These are phyloP conservation scores for Odonthalia washingtoniensis DNA, from an alignment of 31 red algal genomes.

Conservation along the genomic window DNA sequence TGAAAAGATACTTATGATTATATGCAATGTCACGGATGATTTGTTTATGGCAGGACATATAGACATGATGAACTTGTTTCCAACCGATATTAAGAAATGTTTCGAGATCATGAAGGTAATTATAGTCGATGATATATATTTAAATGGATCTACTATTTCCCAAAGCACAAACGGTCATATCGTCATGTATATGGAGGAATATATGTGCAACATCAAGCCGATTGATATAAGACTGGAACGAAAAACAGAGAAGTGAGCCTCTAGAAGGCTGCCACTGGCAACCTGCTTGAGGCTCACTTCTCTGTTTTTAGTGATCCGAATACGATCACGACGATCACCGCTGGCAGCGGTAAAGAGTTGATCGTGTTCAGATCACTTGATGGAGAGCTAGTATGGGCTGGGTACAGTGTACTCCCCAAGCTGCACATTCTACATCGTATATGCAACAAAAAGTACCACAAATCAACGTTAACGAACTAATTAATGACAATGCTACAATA, in stretches of 20 bases:
- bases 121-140: not conserved
- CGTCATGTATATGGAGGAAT: not conserved
- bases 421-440: not conserved
- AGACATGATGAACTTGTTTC: not conserved
- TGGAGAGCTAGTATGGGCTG: not conserved
- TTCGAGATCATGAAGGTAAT: not conserved
- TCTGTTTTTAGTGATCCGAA: too few relatives aligned
- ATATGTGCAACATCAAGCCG: not conserved
- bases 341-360: not conserved
- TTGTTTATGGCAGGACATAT: not conserved
- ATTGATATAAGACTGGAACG: too few relatives aligned
- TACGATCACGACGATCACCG: too few relatives aligned
- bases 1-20: not conserved
- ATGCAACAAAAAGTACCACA: not conserved
- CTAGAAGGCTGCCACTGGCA: too few relatives aligned
- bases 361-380: not conserved
- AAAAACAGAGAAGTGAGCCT: too few relatives aligned
- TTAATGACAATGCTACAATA: not conserved
- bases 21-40: not conserved
- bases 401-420: constrained; percentile 4
- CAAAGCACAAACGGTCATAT: not conserved
- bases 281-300: too few relatives aligned
- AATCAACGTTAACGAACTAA: not conserved
- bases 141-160: not conserved
- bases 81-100: not conserved